These are phyloP conservation scores for Vinca minor DNA, from an alignment of 257 asterid genomes.

Conservation along the genomic window DNA sequence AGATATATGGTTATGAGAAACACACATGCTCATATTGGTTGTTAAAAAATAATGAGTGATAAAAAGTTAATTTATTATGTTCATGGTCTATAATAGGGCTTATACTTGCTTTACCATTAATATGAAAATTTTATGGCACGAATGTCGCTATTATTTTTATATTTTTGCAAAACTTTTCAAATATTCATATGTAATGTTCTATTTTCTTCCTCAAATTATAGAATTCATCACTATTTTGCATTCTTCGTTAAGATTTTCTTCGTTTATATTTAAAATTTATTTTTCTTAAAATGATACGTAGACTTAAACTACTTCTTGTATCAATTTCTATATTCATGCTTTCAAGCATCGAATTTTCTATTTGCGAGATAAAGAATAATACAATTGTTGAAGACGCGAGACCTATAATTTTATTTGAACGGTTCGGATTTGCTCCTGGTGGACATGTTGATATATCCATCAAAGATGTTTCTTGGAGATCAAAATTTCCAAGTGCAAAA, in stretches of 20 bases:
- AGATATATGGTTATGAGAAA: not conserved
- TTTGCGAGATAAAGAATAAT: constrained; percentile 24
- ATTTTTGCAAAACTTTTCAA: not conserved
- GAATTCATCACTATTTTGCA: not conserved
- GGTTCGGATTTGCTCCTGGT: constrained; percentile 18
- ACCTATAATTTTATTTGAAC: constrained; percentile 23
- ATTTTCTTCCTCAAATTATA: not conserved
- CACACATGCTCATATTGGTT: not conserved
- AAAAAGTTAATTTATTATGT: not conserved
- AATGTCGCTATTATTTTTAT: not conserved
- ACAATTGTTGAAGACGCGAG: constrained; percentile 20
- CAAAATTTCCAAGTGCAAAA: constrained; percentile 18
- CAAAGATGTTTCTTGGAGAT: constrained; percentile 19
- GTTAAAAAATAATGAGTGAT: not conserved
- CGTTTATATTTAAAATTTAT: no score
- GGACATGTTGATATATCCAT: constrained; percentile 19
- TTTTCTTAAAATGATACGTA: not conserved
- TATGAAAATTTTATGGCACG: constrained; percentile 1
- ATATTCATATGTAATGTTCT: not conserved
- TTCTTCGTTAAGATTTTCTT: not conserved
- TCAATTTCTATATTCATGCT: not conserved
- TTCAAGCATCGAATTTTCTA: constrained; percentile 6
- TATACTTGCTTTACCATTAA: not conserved
- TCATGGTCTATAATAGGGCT: not conserved
- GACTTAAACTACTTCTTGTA: not conserved